phyloP scores from a whole-genome alignment of 768 basidiomycete genomes.

The Suillus bovinus region DNA sequence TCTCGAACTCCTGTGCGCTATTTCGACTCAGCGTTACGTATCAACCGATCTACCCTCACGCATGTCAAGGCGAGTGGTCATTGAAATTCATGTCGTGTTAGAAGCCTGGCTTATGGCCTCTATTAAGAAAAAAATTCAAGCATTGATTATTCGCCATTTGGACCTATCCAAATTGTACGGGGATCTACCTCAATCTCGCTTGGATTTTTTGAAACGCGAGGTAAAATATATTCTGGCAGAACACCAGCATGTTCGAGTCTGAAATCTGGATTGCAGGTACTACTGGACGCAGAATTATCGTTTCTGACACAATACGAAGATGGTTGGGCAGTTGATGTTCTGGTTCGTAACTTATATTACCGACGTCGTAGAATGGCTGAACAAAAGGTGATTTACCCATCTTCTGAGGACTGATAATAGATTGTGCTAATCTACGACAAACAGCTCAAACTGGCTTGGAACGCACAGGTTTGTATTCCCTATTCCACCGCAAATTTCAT shows the following conservation, averaged over 20 bases:
- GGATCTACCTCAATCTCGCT: constrained; percentile 1
- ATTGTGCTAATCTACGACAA: not conserved
- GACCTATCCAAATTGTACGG: not conserved
- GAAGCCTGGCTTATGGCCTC: not conserved
- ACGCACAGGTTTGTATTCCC: not conserved
- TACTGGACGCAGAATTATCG: not conserved
- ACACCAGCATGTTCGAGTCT: not conserved
- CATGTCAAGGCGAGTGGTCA: not conserved
- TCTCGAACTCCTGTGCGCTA: not conserved
- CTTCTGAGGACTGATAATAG: not conserved
- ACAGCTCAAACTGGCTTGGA: not conserved
- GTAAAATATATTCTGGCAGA: not conserved
- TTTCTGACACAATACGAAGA: not conserved
- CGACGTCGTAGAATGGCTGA: not conserved
- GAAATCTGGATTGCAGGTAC: not conserved
- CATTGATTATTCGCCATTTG: not conserved
- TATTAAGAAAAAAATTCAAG: not conserved
- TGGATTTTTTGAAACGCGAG: constrained; percentile 3
- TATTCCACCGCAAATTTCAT: not conserved
- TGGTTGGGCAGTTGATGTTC: not conserved
- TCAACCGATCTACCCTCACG: not conserved
- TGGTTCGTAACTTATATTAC: not conserved
- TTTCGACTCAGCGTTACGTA: not conserved
- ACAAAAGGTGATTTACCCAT: not conserved
- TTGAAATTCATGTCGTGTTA: not conserved